Conservation (phyloP, 768 basidiomycete species). For the Boletus rufocinnamomeus region DNA sequence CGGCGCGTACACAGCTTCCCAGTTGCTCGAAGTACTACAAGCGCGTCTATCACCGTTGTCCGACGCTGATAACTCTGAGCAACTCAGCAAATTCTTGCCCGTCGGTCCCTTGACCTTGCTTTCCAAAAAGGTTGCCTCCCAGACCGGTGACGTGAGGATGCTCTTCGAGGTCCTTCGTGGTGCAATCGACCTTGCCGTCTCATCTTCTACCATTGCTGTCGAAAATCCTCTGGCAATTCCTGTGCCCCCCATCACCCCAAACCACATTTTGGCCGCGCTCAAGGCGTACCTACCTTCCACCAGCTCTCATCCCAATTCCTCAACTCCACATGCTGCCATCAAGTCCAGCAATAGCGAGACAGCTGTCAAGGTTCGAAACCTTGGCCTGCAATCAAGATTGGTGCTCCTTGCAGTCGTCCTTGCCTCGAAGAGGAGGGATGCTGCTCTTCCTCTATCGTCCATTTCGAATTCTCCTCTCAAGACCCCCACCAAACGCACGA, state of each 20-base stretch:
- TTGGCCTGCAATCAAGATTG: slow-evolving; percentile 75
- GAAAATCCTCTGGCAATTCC: slow-evolving; percentile 36
- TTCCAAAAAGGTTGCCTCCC: slow-evolving; percentile 77
- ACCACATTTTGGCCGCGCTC: slow-evolving; percentile 71
- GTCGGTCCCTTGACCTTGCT: slow-evolving; percentile 64
- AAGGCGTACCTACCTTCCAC: slow-evolving; percentile 64
- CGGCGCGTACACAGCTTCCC: slow-evolving; percentile 70
- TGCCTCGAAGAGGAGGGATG: slow-evolving; percentile 61
- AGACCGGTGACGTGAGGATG: slow-evolving; percentile 81
- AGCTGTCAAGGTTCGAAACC: slow-evolving; percentile 61
- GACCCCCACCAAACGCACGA: slow-evolving; percentile 55
- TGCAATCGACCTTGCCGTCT: slow-evolving; percentile 72
- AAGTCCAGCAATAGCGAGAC: slow-evolving; percentile 56
- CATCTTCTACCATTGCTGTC: slow-evolving; percentile 20
- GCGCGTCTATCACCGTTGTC: slow-evolving; percentile 60
- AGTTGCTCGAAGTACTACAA: slow-evolving; percentile 69
- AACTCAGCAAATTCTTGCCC: slow-evolving; percentile 59
- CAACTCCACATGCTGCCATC: slow-evolving; percentile 22
- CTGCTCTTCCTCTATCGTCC: slow-evolving; percentile 53
- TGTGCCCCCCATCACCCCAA: slow-evolving; percentile 55
- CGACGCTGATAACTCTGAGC: slow-evolving; percentile 31
- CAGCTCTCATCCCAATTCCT: slow-evolving; percentile 14
- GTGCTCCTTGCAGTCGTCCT: slow-evolving; percentile 65
- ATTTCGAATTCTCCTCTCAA: slow-evolving; percentile 35
- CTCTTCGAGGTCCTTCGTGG: slow-evolving; percentile 79